phyloP scores from a whole-genome alignment of 2,329 filamentous ascomycete species.

The Ophiosphaerella narmari region DNA sequence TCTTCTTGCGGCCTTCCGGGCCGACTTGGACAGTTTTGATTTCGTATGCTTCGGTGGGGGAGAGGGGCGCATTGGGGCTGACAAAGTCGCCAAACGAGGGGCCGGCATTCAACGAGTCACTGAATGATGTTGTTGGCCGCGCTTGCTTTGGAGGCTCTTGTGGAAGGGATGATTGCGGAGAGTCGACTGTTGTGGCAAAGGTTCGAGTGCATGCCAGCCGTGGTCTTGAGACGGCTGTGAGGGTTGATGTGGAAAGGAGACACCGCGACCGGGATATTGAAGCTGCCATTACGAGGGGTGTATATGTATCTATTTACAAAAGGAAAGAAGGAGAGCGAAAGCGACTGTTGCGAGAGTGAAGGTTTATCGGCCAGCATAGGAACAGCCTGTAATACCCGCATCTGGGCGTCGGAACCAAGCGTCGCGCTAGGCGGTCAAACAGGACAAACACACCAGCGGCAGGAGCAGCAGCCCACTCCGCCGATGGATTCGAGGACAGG shows the following conservation, averaged over 20 bases:
- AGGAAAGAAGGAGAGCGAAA: not conserved
- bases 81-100: conserved; percentile 69
- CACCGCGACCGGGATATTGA: conserved; percentile 41
- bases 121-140: conserved; percentile 59
- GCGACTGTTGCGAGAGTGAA: conserved; percentile 2
- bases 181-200: conserved; percentile 42
- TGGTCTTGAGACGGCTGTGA: conserved; percentile 21
- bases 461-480: conserved; percentile 34
- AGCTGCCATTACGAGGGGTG: conserved; percentile 31
- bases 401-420: conserved; percentile 24
- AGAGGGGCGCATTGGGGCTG: conserved; percentile 49
- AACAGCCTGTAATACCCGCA: conserved; percentile 19
- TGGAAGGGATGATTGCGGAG: conserved; percentile 22
- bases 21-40: conserved; percentile 66
- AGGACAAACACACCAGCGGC: conserved; percentile 7
- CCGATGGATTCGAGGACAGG: conserved; percentile 34
- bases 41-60: conserved; percentile 60
- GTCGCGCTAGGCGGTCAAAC: conserved; percentile 8
- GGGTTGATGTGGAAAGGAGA: conserved; percentile 28
- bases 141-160: conserved; percentile 33
- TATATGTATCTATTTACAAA: not conserved
- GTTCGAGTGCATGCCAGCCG: conserved; percentile 23
- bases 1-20: conserved; percentile 65
- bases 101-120: conserved; percentile 66
- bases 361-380: not conserved